A percentile compares a stretch with the other conserved stretches of the same genome.
Evolutionary conservation across 805 yeast genomes (phyloP).

Genomic region (Cyberlindnera euphorbiae): DNA sequence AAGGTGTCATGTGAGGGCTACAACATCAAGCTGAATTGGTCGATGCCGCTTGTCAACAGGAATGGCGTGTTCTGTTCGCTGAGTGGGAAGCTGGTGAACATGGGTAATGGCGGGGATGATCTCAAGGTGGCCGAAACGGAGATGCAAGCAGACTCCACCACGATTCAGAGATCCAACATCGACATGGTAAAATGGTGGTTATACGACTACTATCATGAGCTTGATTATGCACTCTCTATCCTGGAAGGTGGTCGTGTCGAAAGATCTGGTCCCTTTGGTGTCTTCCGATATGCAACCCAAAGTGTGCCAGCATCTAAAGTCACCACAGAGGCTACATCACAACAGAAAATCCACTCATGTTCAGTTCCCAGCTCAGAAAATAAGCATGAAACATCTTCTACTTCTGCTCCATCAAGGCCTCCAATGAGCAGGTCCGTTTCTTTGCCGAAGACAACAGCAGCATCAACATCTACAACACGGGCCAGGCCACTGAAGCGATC

Average conservation of each 20-base stretch:
- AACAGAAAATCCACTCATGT: too few species aligned
- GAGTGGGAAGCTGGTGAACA: conserved; percentile 9
- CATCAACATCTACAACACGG: too few species aligned
- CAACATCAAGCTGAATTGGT: conserved; percentile 75
- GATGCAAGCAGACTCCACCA: conserved; percentile 8
- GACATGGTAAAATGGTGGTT: conserved; percentile 38
- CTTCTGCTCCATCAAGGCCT: not conserved
- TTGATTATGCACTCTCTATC: conserved; percentile 60
- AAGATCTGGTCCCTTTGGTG: conserved; percentile 19
- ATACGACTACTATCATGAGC: conserved; percentile 56
- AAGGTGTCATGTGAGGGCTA: conserved; percentile 76
- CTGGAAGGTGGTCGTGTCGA: conserved; percentile 25
- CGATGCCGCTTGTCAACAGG: conserved; percentile 42
- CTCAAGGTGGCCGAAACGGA: conserved; percentile 5
- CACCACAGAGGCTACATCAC: conserved; percentile 4
- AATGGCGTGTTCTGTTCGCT: conserved; percentile 32
- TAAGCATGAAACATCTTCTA: not conserved
- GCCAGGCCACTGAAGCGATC: too few species aligned
- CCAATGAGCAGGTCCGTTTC: too few species aligned
- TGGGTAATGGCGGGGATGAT: not conserved
- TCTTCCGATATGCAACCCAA: conserved; percentile 3
- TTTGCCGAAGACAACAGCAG: too few species aligned
- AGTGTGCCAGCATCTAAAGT: not conserved
- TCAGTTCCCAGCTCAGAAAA: too few species aligned
- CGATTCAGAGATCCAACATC: conserved; percentile 55